Evolutionary conservation across 2,329 filamentous ascomycete genomes (phyloP).

Genomic region (Exophiala alcalophila): DNA sequence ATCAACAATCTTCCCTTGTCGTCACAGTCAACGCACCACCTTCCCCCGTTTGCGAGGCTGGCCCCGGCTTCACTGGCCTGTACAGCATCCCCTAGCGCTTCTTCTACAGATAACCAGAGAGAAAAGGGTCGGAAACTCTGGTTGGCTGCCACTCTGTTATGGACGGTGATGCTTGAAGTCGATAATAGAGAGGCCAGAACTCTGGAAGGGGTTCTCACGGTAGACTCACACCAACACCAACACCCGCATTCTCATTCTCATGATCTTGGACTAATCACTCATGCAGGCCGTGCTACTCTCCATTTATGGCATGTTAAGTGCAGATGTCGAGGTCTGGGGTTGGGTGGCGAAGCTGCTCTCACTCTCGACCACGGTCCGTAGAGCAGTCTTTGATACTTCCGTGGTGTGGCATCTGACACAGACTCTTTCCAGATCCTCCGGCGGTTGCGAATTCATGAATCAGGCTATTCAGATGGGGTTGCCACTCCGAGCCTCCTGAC

Average conservation of each 20-base stretch:
- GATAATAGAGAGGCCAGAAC: constrained; percentile 14
- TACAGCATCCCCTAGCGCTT: constrained; percentile 1
- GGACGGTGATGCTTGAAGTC: constrained; percentile 8
- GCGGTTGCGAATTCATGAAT: constrained; percentile 10
- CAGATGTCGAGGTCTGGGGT: neutral
- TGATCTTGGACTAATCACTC: too few relatives aligned
- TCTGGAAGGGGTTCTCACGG: constrained; percentile 6
- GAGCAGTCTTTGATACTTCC: too few relatives aligned
- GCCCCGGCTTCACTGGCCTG: constrained; percentile 12
- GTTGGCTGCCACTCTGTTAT: constrained; percentile 1
- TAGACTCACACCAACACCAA: neutral
- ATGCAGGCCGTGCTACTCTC: neutral
- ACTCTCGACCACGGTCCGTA: too few relatives aligned
- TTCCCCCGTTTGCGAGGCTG: constrained; percentile 2
- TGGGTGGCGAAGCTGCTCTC: too few relatives aligned
- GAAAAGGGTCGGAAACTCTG: constrained; percentile 2
- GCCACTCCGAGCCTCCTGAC: too few relatives aligned
- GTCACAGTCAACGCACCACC: neutral
- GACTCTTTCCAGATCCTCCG: too few relatives aligned
- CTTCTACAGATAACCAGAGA: neutral
- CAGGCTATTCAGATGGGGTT: too few relatives aligned
- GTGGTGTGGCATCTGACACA: too few relatives aligned
- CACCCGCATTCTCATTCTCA: neutral
- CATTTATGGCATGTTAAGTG: neutral
- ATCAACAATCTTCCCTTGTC: constrained; percentile 3